Base-by-base conservation (phyloP, 352 stramenopile species). In the Globisporangium abappressorium region DNA sequence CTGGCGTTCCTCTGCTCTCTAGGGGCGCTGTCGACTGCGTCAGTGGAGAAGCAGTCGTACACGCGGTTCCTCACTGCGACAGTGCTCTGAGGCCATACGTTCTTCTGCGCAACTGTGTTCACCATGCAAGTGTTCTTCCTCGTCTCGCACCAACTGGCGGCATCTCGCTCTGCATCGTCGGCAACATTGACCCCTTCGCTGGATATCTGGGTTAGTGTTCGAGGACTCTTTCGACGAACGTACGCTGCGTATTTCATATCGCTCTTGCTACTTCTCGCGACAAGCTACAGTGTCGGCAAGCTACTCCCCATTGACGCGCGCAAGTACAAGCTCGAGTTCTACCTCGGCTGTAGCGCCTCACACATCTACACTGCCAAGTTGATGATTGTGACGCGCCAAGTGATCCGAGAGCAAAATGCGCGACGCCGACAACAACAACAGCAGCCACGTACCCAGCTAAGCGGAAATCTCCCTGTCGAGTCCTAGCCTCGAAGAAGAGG, bases 11-110 rank as follows among this genome's bases (percentile, higher is more conserved):
- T 47, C 33, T 62, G 33, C 20, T 62, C 56, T 8, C n/a, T 62
- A 6, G 56, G 56, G 3, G 51, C 56, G 56, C 36, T 62, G 8
- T 62, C 33, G 8, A 49, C 97, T 36, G 47, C 28, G 18, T n/a
- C 56, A n/a, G n/a, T 51, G 9, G 56, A 20, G 20, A n/a, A 62
- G 5, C 56, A 62, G 30, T 62, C 56, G 9, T 51, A 62, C 56
- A 28, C 22, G 20, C 56, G 30, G 4, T 62, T 62, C 33, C n/a
- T 62, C 33, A 46, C 30, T n/a, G 56, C 56, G 6, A 33, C 33
- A 6, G 15, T 62, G 33, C 20, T 62, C 6, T 62, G 18, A 33
- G 30, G 56, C 8, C 56, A 62, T 22, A 49, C 30, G 33, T 51
- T 62, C 33, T 47, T 62, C 20, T 62, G 56, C n/a, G 7, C 47